Evolutionary conservation across 1,284 basidiomycete genomes (phyloP), one percentile per base, ranked within the genome.

Genomic region (Neolentinus lepideus): DNA sequence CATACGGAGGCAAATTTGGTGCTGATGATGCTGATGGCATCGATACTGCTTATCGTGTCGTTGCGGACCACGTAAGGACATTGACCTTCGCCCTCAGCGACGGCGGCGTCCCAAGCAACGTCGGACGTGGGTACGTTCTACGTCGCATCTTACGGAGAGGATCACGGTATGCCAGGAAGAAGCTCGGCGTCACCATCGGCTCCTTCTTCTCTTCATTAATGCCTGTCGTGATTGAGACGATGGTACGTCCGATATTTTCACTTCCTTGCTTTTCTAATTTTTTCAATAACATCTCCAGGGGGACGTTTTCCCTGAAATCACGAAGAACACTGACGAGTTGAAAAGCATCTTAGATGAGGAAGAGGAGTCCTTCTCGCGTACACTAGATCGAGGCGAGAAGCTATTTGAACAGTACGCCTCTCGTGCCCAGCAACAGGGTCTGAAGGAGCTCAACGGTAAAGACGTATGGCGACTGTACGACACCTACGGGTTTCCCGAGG

Each of bases 401-500:
- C 79, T 99, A 6, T 99, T 99, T 70, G 94, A 96, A 62, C 86
- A 92, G 66, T 98, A 94, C 70, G 91, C 92, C 25, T 70, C 76
- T 25, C 80, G 81, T 53, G 86, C 94, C 9, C 78, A 79, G 60
- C 80, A 87, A 51, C 76, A 80, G 48, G 85, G 85, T 12, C 65
- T 75, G 9, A 89, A 78, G 55, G 80, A 85, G 61, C 83, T 99
- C 47, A 85, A 79, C 60, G 96, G 96, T 16, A 88, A 88, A 64
- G 96, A 99, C 66, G 92, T 98, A 26, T 99, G 96, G 96, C 83
- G 92, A 29, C 74, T 99, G 54, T 99, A 99, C 70, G 97, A 99
- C 70, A 99, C 97, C 0, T 99, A 92, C 69, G 96, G 96, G 45
- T 99, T 99, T 78, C 97, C 96, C 0, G 94, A 94, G 54, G 96